Evolutionary conservation across 2,329 filamentous ascomycete genomes (phyloP).

Genomic region (Ascocoryne sarcoides): DNA sequence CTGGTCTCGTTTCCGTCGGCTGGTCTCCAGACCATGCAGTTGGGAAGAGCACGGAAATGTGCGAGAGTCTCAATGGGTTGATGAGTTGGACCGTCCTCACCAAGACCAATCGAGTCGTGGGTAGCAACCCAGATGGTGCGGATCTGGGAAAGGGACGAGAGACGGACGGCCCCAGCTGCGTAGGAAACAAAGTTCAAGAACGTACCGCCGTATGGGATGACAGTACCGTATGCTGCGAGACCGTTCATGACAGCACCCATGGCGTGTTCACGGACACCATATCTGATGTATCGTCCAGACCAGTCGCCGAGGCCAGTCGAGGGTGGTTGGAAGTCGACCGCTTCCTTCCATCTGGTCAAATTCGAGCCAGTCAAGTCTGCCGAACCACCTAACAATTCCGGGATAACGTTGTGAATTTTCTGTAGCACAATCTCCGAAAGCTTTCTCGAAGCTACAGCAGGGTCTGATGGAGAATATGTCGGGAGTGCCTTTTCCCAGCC

Average conservation of each 20-base stretch:
- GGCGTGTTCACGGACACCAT: constrained; percentile 84
- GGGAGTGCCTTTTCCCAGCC: constrained; percentile 95
- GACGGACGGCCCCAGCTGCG: constrained; percentile 86
- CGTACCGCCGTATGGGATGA: constrained; percentile 89
- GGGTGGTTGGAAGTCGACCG: constrained; percentile 94
- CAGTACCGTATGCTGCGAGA: constrained; percentile 86
- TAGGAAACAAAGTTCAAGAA: constrained; percentile 99
- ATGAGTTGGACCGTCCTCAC: constrained; percentile 97
- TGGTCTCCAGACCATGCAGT: constrained; percentile 99
- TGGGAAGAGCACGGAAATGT: constrained; percentile 97
- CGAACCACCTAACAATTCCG: constrained; percentile 91
- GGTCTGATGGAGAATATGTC: constrained; percentile 77
- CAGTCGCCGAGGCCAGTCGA: constrained; percentile 79
- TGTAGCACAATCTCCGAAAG: constrained; percentile 88
- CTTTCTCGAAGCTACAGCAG: constrained; percentile 87
- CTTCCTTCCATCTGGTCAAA: constrained; percentile 96
- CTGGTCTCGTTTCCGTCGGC: constrained; percentile 98
- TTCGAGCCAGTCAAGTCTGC: constrained; percentile 98
- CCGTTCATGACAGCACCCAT: constrained; percentile 95
- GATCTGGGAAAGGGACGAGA: constrained; percentile 84
- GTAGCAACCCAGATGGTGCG: constrained; percentile 94
- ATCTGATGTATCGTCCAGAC: constrained; percentile 83
- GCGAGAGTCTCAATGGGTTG: constrained; percentile 98
- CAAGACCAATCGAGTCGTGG: constrained; percentile 97
- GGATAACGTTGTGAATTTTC: constrained; percentile 74